Percentiles rank a stretch among this genome's conserved stretches.
These are phyloP conservation scores for Eucalyptus pauciflora DNA, from an alignment of 345 rosid species.

Conservation along the genomic window DNA sequence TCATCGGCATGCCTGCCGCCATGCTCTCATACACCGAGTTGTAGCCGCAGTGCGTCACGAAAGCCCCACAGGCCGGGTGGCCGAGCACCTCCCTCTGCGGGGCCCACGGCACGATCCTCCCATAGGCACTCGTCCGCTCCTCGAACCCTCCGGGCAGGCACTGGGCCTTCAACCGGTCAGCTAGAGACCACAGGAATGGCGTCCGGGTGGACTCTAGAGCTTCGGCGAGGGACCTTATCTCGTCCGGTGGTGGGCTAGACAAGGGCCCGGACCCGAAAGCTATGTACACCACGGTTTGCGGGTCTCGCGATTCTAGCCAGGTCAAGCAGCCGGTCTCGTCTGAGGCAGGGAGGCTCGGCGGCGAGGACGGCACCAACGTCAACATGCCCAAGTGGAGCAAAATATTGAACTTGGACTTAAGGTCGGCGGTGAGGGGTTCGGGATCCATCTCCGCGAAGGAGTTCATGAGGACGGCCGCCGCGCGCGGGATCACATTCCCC, in stretches of 20 bases:
- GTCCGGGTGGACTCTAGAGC: constrained; percentile 28
- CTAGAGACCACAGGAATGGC: constrained; percentile 20
- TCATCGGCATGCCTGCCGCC: constrained; percentile 42
- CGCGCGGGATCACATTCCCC: constrained; percentile 24
- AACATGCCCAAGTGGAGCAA: constrained; percentile 9
- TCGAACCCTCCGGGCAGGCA: constrained; percentile 16
- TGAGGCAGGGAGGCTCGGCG: neutral
- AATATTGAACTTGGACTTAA: constrained; percentile 12
- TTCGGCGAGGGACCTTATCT: constrained; percentile 35
- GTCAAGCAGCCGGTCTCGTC: constrained; percentile 38
- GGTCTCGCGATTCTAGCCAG: constrained; percentile 30
- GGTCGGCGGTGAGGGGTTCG: constrained; percentile 2
- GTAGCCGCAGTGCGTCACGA: constrained; percentile 47
- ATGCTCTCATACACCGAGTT: constrained; percentile 46
- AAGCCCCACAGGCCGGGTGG: constrained; percentile 26
- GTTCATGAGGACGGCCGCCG: constrained; percentile 24
- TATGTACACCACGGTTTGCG: constrained; percentile 36
- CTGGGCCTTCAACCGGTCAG: neutral
- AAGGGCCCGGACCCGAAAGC: constrained; percentile 36
- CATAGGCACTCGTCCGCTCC: constrained; percentile 17
- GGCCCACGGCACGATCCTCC: constrained; percentile 47
- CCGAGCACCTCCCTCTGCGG: constrained; percentile 39
- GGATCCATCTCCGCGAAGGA: constrained; percentile 32
- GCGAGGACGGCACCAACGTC: neutral
- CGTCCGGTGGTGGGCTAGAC: constrained; percentile 13